phyloP scores from a whole-genome alignment of 2,329 filamentous ascomycete genomes.

The Cladophialophora chaetospira region DNA sequence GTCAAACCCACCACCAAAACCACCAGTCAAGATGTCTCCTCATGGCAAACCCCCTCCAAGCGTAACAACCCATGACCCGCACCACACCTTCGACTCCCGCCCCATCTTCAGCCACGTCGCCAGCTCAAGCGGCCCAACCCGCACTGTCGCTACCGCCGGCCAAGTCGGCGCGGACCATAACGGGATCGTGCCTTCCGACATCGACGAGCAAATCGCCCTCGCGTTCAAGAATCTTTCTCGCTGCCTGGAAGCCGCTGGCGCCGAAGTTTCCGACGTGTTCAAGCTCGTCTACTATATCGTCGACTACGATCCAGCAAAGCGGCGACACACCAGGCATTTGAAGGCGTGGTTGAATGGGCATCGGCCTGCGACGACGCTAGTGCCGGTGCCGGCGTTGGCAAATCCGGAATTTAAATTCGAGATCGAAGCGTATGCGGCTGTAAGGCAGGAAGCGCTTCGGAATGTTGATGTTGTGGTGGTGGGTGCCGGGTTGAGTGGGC shows the following conservation, averaged over 20 bases:
- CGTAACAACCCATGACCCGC: slow-evolving; percentile 23
- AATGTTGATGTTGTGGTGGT: slow-evolving; percentile 41
- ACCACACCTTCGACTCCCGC: slow-evolving; percentile 15
- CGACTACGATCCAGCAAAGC: slow-evolving; percentile 43
- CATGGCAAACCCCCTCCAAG: slow-evolving; percentile 11
- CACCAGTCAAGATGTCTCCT: slow-evolving; percentile 7
- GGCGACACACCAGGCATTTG: slow-evolving; percentile 43
- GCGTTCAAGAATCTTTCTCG: slow-evolving; percentile 44
- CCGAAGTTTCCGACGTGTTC: slow-evolving; percentile 42
- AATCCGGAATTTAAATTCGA: slow-evolving; percentile 46
- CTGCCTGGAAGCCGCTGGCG: slow-evolving; percentile 41
- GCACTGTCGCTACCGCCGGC: slow-evolving; percentile 35
- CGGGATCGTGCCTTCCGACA: slow-evolving; percentile 41
- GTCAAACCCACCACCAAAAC: background rate
- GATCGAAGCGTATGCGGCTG: slow-evolving; percentile 58
- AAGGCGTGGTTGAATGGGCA: slow-evolving; percentile 44
- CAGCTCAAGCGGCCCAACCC: slow-evolving; percentile 17
- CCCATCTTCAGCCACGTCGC: slow-evolving; percentile 26
- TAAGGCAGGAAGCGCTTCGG: slow-evolving; percentile 54
- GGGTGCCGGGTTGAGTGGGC: slow-evolving; percentile 44
- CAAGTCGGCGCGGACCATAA: slow-evolving; percentile 40
- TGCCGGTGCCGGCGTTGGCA: slow-evolving; percentile 47
- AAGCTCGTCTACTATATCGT: slow-evolving; percentile 51
- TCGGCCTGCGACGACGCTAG: slow-evolving; percentile 47
- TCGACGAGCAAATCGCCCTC: slow-evolving; percentile 47